phyloP scores from a whole-genome alignment of 2,329 filamentous ascomycete genomes.

The Neopestalotiopsis clavispora region DNA sequence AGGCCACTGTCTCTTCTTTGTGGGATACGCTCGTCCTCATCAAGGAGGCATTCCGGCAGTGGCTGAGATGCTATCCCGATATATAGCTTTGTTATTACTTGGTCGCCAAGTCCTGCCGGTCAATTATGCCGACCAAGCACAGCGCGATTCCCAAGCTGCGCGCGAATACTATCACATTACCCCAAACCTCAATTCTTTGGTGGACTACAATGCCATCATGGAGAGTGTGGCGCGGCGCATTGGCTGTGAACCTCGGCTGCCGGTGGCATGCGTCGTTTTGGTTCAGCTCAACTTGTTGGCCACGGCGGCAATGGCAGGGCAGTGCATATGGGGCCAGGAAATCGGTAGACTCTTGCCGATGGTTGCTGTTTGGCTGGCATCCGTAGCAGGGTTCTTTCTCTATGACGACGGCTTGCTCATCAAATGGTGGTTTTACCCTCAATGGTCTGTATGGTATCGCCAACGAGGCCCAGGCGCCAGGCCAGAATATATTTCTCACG shows the following conservation, averaged over 20 bases:
- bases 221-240: constrained; percentile 2
- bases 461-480: constrained; percentile 3
- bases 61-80: background rate
- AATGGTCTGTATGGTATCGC: constrained; percentile 12
- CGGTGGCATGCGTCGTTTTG: background rate
- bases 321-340: background rate
- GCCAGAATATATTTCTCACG: background rate
- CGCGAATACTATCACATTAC: constrained; percentile 3
- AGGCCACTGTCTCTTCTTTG: background rate
- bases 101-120: background rate
- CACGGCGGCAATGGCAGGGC: background rate
- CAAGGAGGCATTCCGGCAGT: background rate
- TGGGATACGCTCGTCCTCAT: background rate
- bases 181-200: background rate
- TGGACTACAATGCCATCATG: background rate
- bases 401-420: constrained; percentile 5
- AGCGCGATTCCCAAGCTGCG: background rate
- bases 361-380: background rate
- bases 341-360: background rate
- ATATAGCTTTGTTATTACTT: background rate
- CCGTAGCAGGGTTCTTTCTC: background rate
- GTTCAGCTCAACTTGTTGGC: background rate
- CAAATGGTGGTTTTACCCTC: constrained; percentile 12
- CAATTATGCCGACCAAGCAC: background rate
- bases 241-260: background rate